Base-by-base conservation (phyloP, 169 alveolate genomes). In the Besnoitia besnoiti region DNA sequence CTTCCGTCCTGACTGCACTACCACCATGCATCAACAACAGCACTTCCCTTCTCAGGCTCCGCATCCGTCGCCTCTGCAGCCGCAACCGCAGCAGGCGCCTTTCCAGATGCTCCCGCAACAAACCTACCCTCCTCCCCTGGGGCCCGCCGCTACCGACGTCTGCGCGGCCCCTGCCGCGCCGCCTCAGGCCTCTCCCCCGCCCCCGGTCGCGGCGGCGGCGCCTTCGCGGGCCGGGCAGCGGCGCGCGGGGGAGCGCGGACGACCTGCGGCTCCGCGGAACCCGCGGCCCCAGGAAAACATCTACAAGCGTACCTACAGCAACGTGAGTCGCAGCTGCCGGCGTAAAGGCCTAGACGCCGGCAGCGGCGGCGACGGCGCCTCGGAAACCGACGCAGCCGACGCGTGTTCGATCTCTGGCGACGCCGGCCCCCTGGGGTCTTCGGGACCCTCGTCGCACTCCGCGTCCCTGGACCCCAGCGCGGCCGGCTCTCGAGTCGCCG, bases 291-390 rank as follows among this genome's bases (percentile, higher is more conserved):
- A 77, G 59, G 87, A 77, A 77, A 39, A 77, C 21, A 77, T 77
- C 47, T 77, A 77, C 87, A 37, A 77, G 59, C 87, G 87, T 37
- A 77, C 87, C 3, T 77, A 77, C 55, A 40, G 44, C 59, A 44
- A 55, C 55, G 50, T 37, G 61, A 77, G 87, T 44, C 59, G 87
- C 59, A 77, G 61, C 37, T 42, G 40, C 30, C 49, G 50, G 1
- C 87, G 87, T 5, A 37, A 77, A 42, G 40, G 30, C 7, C 50
- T 21, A 12, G 87, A 42, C 39, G 44, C 80, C 21, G 14, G 44
- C 10, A 42, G 46, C 80, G 87, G 14, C 40, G 59, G 87, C 40
- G 87, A 37, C 30, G 87, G 44, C 7, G 37, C 87, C 19, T 37
- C 87, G 14, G 82, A 73, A 42, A 73, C 87, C 35, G 87, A 42